Base-by-base conservation (phyloP, 495 filamentous ascomycete species). In the Penicillium paradoxum region DNA sequence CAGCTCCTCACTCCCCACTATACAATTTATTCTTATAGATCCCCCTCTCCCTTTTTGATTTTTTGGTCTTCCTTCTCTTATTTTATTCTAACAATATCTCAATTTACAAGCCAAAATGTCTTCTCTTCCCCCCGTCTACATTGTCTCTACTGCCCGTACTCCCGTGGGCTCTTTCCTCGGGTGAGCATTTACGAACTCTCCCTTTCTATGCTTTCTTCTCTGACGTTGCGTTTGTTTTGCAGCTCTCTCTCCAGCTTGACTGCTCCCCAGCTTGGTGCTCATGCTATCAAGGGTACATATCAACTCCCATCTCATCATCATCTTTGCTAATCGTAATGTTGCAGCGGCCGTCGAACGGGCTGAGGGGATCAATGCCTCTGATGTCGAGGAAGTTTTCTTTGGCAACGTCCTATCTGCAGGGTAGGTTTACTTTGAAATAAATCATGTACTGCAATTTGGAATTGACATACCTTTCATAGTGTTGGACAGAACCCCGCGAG, bases 331-430 rank as follows among this genome's bases (percentile, higher is more conserved):
- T 42, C 24, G 3, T 41, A 15, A 21, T 37, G 7, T 47, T 56
- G 43, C 56, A 92, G 89, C 89, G 68, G 91, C 91, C 53, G 76
- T 98, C 57, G 84, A 89, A 67, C 85, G 87, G 58, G 89, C 88
- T 30, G 87, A 92, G 51, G 83, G 85, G 56, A 81, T 98, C 73
- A 87, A 92, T 68, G 77, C 90, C 40, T 79, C 86, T 53, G 79
- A 93, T 67, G 90, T 98, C 19, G 82, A 97, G 66, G 93, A 98
- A 65, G 89, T 97, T 64, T 95, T 93, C 79, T 93, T 96, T 62
- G 93, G 93, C 64, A 98, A 98, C 79, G 93, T 98, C 47, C 81
- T 98, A 59, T 95, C 91, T 39, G 93, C 92, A 63, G 90, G 90
- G 91, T 97, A 79, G 60, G 79, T 65, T 21, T 10, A 11, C 36